These are phyloP conservation scores for Eutrema japonicum DNA, from an alignment of 345 rosid species.

Conservation along the genomic window DNA sequence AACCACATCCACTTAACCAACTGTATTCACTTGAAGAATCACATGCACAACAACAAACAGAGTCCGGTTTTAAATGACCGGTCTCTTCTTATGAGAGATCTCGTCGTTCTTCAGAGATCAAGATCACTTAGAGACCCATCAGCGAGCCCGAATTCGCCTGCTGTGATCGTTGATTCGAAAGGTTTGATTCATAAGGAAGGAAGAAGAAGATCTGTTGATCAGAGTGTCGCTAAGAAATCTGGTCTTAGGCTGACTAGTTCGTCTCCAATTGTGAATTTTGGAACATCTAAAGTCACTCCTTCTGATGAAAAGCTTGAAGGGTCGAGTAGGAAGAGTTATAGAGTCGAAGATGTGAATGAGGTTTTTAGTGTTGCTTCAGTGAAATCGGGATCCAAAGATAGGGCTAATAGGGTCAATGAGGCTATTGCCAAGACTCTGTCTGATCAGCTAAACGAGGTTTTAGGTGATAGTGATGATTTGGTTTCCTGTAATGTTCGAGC, in stretches of 20 bases:
- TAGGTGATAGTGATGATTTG: constrained; percentile 69
- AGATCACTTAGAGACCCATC: constrained; percentile 92
- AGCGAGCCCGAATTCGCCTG: constrained; percentile 88
- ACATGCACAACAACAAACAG: constrained; percentile 83
- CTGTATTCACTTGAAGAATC: constrained; percentile 97
- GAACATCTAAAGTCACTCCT: constrained; percentile 65
- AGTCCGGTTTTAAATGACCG: constrained; percentile 78
- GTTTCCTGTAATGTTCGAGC: constrained; percentile 62
- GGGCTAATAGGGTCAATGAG: constrained; percentile 44
- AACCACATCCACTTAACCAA: constrained; percentile 94
- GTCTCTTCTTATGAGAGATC: constrained; percentile 90
- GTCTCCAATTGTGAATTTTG: constrained; percentile 57
- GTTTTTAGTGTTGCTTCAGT: constrained; percentile 53
- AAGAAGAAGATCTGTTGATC: constrained; percentile 59
- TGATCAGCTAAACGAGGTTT: constrained; percentile 67
- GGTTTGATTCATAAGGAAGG: constrained; percentile 48
- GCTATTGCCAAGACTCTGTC: constrained; percentile 61
- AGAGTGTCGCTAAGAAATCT: constrained; percentile 51
- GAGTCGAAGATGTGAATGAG: constrained; percentile 46
- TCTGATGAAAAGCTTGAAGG: constrained; percentile 48
- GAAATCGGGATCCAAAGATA: constrained; percentile 54
- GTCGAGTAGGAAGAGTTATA: constrained; percentile 55
- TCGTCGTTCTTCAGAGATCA: constrained; percentile 83
- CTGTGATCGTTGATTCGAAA: constrained; percentile 52
- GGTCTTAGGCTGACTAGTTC: constrained; percentile 68